These are phyloP conservation scores for Gyrodon lividus DNA, from an alignment of 768 basidiomycete species.

Conservation along the genomic window DNA sequence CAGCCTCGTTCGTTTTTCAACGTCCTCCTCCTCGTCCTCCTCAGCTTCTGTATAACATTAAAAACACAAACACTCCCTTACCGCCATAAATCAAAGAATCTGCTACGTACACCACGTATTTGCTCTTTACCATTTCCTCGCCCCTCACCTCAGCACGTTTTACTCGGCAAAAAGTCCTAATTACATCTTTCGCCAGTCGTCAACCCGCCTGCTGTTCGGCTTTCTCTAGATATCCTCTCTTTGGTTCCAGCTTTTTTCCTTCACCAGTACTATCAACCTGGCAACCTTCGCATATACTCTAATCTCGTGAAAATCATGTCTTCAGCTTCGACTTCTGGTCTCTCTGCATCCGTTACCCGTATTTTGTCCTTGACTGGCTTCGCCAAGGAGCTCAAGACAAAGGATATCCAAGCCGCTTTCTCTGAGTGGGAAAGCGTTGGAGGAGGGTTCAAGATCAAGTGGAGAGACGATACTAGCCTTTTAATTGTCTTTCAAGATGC, in stretches of 20 bases:
- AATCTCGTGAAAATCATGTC: slow-evolving; percentile 47
- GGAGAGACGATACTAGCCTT: slow-evolving; percentile 95
- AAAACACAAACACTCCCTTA: slow-evolving; percentile 29
- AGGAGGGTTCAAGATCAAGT: slow-evolving; percentile 98
- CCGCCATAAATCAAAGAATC: slow-evolving; percentile 3
- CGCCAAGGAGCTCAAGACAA: slow-evolving; percentile 93
- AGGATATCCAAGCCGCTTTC: slow-evolving; percentile 92
- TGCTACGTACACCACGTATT: slow-evolving; percentile 12
- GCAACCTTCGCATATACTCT: slow-evolving; percentile 7
- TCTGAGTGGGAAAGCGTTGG: slow-evolving; percentile 80
- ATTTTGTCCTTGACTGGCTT: slow-evolving; percentile 93
- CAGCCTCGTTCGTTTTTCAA: slow-evolving; percentile 2
- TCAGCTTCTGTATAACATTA: slow-evolving; percentile 31
- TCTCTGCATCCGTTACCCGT: slow-evolving; percentile 94
- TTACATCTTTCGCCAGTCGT: slow-evolving; percentile 14
- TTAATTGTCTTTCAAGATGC: slow-evolving; percentile 94
- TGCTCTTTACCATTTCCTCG: neutral
- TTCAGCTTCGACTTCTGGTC: slow-evolving; percentile 63
- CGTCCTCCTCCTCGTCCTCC: slow-evolving; percentile 28
- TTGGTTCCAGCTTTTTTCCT: slow-evolving; percentile 9
- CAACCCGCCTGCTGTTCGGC: slow-evolving; percentile 13
- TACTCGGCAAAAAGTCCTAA: slow-evolving; percentile 25
- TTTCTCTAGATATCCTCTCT: slow-evolving; percentile 16
- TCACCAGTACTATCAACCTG: slow-evolving; percentile 2
- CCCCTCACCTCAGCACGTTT: slow-evolving; percentile 24